Base-by-base conservation (phyloP, 1,139 yeast species). In the Nakaseomyces bracarensis region DNA sequence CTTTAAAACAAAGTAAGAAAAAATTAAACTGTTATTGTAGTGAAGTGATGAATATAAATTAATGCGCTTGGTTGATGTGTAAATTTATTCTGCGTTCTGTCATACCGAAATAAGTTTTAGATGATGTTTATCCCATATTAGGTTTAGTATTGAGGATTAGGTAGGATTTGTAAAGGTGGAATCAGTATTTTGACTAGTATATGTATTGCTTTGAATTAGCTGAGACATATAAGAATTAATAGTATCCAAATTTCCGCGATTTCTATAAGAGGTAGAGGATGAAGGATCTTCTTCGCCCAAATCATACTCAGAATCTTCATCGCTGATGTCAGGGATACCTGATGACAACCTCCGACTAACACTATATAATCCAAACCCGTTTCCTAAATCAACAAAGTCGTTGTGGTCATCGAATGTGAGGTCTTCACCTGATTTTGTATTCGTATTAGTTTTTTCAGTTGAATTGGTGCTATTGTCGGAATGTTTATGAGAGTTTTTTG, bases 331-430 rank as follows among this genome's bases (percentile, higher is more conserved):
- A 34, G 55, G 47, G 5, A 57, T 49, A 19, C 57, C 43, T 3
- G 63, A 57, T 6, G 64, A 64, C 6, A 62, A 61, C 3, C 63
- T 63, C 28, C 60, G 49, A 22, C 46, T 49, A 42, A 55, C 50
- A 3, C 61, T 50, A 14, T 55, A 55, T 14, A 61, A 38, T 3
- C 52, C 60, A 25, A 61, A 47, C 0, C 65, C 65, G 39, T 61
- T 58, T 10, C 65, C 65, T 14, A 61, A 46, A 43, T 60, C 64
- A 7, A 59, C 52, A 38, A 50, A 50, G 22, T 50, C 49, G 18
- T 46, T 49, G 8, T 22, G 38, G 11, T 22, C 26, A 15, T 39
- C 40, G 11, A 25, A 35, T 6, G 21, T n/a, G n/a, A n/a, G n/a
- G n/a, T n/a, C n/a, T n/a, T n/a, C n/a, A n/a, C n/a, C n/a, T n/a